Conservation (phyloP, 495 filamentous ascomycete genomes). For the Penicillium daleae region DNA sequence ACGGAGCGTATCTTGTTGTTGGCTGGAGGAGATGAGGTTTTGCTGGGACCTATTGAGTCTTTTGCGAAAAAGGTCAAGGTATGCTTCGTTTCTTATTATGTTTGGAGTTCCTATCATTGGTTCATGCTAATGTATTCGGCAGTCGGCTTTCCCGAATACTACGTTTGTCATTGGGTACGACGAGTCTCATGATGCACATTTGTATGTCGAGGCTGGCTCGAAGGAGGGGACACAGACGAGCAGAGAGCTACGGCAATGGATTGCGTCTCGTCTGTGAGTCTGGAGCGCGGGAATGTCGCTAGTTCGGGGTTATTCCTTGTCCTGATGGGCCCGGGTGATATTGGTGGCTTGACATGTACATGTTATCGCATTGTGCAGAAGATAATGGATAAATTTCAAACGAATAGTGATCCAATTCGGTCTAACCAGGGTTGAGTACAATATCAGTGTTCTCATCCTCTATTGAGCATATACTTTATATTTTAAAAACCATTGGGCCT, state of each 20-base stretch:
- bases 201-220: conserved; percentile 28
- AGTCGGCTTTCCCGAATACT: conserved; percentile 40
- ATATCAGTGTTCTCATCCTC: neutral
- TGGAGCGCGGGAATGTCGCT: neutral
- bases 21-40: conserved; percentile 59
- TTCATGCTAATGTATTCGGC: conserved; percentile 9
- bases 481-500: neutral
- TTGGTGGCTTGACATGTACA: neutral
- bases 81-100: conserved; percentile 12
- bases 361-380: neutral
- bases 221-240: conserved; percentile 34
- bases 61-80: conserved; percentile 53
- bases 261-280: conserved; percentile 34
- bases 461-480: neutral
- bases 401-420: too few species aligned
- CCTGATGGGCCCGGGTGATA: neutral
- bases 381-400: neutral
- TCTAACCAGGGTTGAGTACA: neutral
- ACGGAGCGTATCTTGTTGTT: conserved; percentile 55
- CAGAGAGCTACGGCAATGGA: conserved; percentile 35
- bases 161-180: conserved; percentile 37
- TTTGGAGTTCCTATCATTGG: neutral
- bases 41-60: conserved; percentile 58
- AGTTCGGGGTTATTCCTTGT: neutral
- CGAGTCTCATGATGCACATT: conserved; percentile 42